phyloP scores from a whole-genome alignment of 768 basidiomycete species.

The Termitomyces sp. region DNA sequence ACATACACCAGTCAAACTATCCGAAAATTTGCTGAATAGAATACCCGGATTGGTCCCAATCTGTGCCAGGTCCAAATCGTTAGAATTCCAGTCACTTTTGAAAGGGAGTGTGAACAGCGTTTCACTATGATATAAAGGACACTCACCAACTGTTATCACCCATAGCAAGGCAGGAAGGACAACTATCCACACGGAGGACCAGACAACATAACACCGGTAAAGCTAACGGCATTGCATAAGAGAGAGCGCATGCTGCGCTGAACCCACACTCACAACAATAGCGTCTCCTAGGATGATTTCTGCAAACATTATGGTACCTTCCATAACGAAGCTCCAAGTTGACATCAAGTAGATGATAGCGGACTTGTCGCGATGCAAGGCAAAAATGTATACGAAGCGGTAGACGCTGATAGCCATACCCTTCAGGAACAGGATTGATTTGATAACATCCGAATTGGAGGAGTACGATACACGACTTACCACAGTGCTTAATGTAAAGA shows the following conservation, averaged over 20 bases:
- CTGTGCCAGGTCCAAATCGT: not conserved
- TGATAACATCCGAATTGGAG: no score
- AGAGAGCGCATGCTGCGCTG: not conserved
- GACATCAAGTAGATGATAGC: not conserved
- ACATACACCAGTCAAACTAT: not conserved
- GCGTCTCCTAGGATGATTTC: not conserved
- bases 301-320: not conserved
- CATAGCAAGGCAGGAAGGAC: slow-evolving; percentile 1
- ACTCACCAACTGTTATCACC: not conserved
- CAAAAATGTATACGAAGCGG: not conserved
- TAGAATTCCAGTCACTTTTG: not conserved
- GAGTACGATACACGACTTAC: not conserved
- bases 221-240: not conserved
- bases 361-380: not conserved
- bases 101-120: not conserved
- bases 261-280: not conserved
- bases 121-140: not conserved
- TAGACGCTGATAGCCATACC: not conserved
- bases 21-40: not conserved
- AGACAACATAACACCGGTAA: not conserved
- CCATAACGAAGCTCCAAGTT: not conserved
- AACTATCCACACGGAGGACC: not conserved
- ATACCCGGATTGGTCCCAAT: not conserved
- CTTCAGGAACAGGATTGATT: not conserved
- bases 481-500: not conserved